A percentile compares a stretch with the other conserved stretches of the same genome.
Evolutionary conservation across 208 protist species (phyloP).

Genomic region (Tetramitus jugosus): DNA sequence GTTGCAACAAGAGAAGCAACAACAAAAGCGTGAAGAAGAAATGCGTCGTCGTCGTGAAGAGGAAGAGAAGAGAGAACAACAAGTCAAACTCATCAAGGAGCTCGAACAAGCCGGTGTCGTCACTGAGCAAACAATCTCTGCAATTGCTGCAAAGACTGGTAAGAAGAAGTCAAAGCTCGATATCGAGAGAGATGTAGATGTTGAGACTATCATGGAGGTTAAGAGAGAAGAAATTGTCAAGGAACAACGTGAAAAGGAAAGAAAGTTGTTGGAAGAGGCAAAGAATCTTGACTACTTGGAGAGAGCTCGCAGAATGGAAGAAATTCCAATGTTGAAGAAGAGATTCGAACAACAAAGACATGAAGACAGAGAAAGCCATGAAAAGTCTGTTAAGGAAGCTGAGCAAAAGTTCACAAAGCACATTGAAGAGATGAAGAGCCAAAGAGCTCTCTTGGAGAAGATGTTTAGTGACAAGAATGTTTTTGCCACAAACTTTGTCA

Average conservation of each 20-base stretch:
- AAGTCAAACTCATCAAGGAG: slow-evolving; percentile 1
- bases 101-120: not conserved
- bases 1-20: not conserved
- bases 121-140: not conserved
- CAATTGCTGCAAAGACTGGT: not conserved
- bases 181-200: not conserved
- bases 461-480: not conserved
- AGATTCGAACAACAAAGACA: slow-evolving; percentile 1
- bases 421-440: not conserved
- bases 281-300: slow-evolving; percentile 1
- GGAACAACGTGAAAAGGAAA: slow-evolving; percentile 8
- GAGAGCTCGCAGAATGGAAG: not conserved
- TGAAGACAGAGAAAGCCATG: not conserved
- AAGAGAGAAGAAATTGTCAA: not conserved
- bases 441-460: not conserved
- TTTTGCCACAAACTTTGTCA: not conserved
- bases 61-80: not conserved
- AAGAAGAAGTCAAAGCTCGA: not conserved
- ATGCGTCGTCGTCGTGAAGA: not conserved
- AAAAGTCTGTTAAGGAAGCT: not conserved
- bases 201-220: not conserved
- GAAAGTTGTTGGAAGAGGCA: not conserved
- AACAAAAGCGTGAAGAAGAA: not conserved
- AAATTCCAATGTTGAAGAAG: slow-evolving; percentile 2
- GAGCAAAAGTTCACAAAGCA: not conserved